A percentile compares a stretch with the other conserved stretches of the same genome.
Evolutionary conservation across 208 protist species (phyloP).

Genomic region (Porcisia deanei): DNA sequence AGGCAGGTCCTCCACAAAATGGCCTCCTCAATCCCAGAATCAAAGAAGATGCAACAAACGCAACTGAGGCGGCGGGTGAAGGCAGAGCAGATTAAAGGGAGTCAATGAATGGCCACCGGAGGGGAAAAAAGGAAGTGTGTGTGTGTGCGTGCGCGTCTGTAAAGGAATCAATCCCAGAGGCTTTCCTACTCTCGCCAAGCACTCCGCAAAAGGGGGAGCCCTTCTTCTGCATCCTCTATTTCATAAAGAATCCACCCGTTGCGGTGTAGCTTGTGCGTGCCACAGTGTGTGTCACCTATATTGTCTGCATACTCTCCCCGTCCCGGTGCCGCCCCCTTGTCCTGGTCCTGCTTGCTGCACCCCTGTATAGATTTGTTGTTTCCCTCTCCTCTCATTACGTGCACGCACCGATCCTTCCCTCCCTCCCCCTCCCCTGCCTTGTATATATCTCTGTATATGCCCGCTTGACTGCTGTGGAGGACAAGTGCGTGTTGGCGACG

Average conservation of each 20-base stretch:
- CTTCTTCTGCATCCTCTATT: too few relatives aligned
- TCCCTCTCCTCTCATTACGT: too few relatives aligned
- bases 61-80: background rate
- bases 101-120: background rate
- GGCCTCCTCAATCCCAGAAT: background rate
- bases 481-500: too few relatives aligned
- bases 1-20: background rate
- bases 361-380: too few relatives aligned
- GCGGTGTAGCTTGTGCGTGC: background rate
- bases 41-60: constrained; percentile 6
- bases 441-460: too few relatives aligned
- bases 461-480: too few relatives aligned
- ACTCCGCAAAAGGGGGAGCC: background rate
- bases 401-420: too few relatives aligned
- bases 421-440: too few relatives aligned
- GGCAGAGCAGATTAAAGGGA: background rate
- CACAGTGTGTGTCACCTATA: background rate
- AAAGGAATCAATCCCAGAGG: background rate
- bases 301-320: background rate
- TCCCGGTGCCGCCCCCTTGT: background rate
- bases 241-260: background rate
- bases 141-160: too few relatives aligned
- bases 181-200: background rate
- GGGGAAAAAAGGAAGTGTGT: too few relatives aligned
- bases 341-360: background rate